A percentile compares a stretch with the other conserved stretches of the same genome.
Evolutionary conservation across 1,284 basidiomycete species (phyloP).

Genomic region (Fereydounia khargensis): DNA sequence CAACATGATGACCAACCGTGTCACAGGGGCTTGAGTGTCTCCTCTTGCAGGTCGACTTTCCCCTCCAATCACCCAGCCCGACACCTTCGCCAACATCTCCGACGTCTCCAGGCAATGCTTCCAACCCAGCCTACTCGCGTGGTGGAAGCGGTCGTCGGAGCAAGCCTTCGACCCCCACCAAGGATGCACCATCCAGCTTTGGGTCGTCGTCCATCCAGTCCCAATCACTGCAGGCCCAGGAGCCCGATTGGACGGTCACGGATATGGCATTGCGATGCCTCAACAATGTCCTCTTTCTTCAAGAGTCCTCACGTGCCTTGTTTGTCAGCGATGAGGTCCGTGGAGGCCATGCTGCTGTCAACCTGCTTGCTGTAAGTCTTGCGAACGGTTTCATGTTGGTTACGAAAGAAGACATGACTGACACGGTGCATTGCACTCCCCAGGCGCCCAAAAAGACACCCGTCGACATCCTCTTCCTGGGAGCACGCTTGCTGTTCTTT

Average conservation of each 20-base stretch:
- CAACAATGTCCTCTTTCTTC: slow-evolving; percentile 48
- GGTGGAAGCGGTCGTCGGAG: too few species aligned
- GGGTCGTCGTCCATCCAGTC: too few species aligned
- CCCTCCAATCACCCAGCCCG: background rate
- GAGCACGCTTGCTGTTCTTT: slow-evolving; percentile 43
- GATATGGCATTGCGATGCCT: slow-evolving; percentile 45
- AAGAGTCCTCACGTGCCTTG: slow-evolving; percentile 20
- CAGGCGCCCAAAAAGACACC: slow-evolving; percentile 20
- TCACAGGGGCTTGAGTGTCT: too few species aligned
- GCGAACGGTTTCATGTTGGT: background rate
- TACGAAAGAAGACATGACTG: background rate
- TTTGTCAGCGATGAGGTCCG: slow-evolving; percentile 31
- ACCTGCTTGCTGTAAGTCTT: slow-evolving; percentile 9
- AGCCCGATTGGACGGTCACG: slow-evolving; percentile 31
- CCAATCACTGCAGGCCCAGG: too few species aligned
- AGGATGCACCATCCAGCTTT: too few species aligned
- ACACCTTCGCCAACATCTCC: background rate
- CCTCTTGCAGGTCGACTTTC: too few species aligned
- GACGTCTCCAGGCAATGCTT: slow-evolving; percentile 1
- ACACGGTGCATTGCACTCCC: background rate
- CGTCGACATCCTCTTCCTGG: slow-evolving; percentile 41
- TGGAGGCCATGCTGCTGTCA: slow-evolving; percentile 24
- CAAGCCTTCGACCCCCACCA: too few species aligned
- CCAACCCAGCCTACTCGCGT: slow-evolving; percentile 5
- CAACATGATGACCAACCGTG: too few species aligned